Evolutionary conservation across 441 rosid genomes (phyloP).

Genomic region (Adansonia grandidieri): DNA sequence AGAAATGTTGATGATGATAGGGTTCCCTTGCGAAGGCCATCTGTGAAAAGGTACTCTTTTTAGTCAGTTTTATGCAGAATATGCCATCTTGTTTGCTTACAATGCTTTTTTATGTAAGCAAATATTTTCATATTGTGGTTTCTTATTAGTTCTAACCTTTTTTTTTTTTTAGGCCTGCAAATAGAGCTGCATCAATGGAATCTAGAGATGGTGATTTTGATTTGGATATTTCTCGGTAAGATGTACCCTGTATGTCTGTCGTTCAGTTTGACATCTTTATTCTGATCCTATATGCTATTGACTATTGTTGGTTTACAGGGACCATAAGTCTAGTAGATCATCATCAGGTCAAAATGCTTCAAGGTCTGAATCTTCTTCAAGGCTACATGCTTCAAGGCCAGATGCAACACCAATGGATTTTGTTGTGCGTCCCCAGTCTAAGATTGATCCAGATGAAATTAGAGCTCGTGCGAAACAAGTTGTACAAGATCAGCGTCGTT

Average conservation of each 20-base stretch:
- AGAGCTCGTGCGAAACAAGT: constrained; percentile 87
- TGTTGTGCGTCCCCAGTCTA: constrained; percentile 91
- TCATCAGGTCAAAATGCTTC: constrained; percentile 64
- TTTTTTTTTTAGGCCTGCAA: constrained; percentile 56
- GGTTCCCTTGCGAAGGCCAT: constrained; percentile 71
- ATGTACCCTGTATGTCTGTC: constrained; percentile 12
- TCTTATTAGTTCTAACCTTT: neutral
- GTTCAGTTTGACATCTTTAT: neutral
- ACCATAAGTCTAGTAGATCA: constrained; percentile 67
- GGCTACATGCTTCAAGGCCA: constrained; percentile 79
- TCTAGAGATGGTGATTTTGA: constrained; percentile 93
- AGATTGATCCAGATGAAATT: constrained; percentile 84
- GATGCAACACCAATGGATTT: constrained; percentile 98
- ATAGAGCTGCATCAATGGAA: constrained; percentile 69
- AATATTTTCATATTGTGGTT: neutral
- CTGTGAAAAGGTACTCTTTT: constrained; percentile 66
- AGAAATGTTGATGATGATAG: constrained; percentile 78
- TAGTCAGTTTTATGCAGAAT: neutral
- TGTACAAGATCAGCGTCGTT: constrained; percentile 86
- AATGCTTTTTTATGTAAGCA: neutral
- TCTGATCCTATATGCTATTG: constrained; percentile 1
- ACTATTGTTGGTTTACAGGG: constrained; percentile 45
- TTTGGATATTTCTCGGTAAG: constrained; percentile 74
- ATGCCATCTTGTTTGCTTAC: constrained; percentile 26
- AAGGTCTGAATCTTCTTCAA: constrained; percentile 69